Percentiles rank a stretch among this genome's conserved stretches.
phyloP scores from a whole-genome alignment of 2,329 filamentous ascomycete genomes.

The Colletotrichum spaethianum region DNA sequence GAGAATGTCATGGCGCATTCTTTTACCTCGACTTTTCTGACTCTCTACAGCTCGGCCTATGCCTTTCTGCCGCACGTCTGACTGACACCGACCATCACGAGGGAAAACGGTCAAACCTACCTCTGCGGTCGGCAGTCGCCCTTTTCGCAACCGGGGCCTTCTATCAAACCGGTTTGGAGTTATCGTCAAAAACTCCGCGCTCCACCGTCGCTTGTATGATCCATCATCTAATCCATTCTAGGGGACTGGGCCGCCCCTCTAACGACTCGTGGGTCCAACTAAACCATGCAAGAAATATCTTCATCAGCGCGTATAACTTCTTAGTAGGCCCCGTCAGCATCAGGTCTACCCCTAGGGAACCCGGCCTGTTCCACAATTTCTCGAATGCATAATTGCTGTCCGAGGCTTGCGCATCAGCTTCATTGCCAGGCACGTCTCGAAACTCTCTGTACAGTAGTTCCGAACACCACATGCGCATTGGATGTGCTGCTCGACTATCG shows the following conservation, averaged over 20 bases:
- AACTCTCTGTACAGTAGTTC: not conserved
- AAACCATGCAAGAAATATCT: constrained; percentile 26
- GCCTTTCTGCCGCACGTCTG: constrained; percentile 9
- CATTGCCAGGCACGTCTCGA: not conserved
- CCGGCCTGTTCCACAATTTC: not conserved
- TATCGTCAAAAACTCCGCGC: not conserved
- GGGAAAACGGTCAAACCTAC: not conserved
- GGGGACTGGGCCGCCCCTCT: constrained; percentile 18
- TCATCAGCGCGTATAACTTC: constrained; percentile 13
- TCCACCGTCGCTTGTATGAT: not conserved
- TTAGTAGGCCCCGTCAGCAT: not conserved
- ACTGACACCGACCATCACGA: not conserved
- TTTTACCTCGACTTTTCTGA: constrained; percentile 9
- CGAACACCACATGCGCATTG: not conserved
- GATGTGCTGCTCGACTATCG: not conserved
- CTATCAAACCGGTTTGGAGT: not conserved
- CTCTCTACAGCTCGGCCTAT: not conserved
- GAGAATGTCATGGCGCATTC: constrained; percentile 8
- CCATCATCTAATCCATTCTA: constrained; percentile 7
- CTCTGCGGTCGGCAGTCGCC: not conserved
- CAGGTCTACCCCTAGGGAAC: not conserved
- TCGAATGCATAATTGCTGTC: not conserved
- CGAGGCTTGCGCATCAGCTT: constrained; percentile 1
- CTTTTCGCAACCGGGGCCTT: not conserved
- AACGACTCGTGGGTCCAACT: constrained; percentile 23